These are phyloP conservation scores for Aspergillus neotritici DNA, from an alignment of 2,329 filamentous ascomycete genomes.

Conservation along the genomic window DNA sequence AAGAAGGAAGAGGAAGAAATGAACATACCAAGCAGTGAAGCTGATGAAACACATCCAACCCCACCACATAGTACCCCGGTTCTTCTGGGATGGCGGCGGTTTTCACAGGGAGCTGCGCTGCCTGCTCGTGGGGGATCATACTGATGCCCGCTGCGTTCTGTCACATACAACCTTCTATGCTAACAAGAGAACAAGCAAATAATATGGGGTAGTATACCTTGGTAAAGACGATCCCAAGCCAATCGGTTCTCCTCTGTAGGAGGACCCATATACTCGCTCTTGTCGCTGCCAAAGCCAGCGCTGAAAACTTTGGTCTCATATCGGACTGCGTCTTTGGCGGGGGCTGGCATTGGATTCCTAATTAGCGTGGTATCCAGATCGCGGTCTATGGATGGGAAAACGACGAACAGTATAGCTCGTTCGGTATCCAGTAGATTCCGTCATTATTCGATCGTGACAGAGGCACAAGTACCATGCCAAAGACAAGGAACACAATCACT, in stretches of 20 bases:
- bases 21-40: slow-evolving; percentile 21
- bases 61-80: slow-evolving; percentile 8
- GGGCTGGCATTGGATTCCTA: slow-evolving; percentile 2
- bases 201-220: neutral
- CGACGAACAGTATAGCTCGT: slow-evolving; percentile 1
- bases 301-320: slow-evolving; percentile 8
- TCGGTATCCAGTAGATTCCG: neutral
- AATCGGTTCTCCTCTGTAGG: slow-evolving; percentile 5
- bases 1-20: too few relatives aligned
- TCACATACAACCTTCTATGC: neutral
- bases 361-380: neutral
- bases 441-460: too few relatives aligned
- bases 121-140: slow-evolving; percentile 4
- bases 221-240: slow-evolving; percentile 12
- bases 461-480: too few relatives aligned
- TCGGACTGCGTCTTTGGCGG: slow-evolving; percentile 6
- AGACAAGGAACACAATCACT: too few relatives aligned
- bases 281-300: slow-evolving; percentile 1
- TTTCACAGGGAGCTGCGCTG: slow-evolving; percentile 7
- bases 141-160: slow-evolving; percentile 2
- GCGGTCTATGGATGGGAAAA: neutral
- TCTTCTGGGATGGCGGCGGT: slow-evolving; percentile 10
- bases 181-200: neutral
- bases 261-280: slow-evolving; percentile 7
- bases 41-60: slow-evolving; percentile 17